Base-by-base conservation (phyloP, 495 filamentous ascomycete genomes). In the Penicillium desertorum region DNA sequence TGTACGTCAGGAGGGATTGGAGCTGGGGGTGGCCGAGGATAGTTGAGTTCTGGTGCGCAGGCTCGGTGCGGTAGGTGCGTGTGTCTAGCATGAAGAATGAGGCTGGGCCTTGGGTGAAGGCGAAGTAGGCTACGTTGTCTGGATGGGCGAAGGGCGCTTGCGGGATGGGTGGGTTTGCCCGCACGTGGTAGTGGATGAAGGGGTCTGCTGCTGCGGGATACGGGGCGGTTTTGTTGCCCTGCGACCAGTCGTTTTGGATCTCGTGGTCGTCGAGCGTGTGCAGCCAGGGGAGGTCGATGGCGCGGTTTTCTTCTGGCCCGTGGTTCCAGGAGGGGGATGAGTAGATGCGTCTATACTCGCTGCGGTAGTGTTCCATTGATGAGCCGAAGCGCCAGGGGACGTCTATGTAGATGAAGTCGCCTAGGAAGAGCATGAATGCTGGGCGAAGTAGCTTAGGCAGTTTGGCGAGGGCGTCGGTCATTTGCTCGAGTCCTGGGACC, bases 391-490 rank as follows among this genome's bases (percentile, higher is more conserved):
- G 85, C 29, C 82, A 78, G 0, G 94, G 94, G 0, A 97, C 91
- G 57, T 98, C 94, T 59, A 95, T 86, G 68, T 98, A 98, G 68
- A 98, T 96, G 69, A 97, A 98, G 67, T 98, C 94, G n/a, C 93
- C 94, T 0, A 98, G 84, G 78, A 98, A 98, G 23, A 98, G 81
- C 92, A 98, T 97, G 62, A 98, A 98, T 0, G 90, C 81, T 14
- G 77, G 76, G 17, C 69, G 71, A 23, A 83, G 76, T 5, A 93
- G 73, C 5, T 72, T 66, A 2, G 87, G 85, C 5, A 94, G 70
- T 46, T 83, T 81, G 19, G 84, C 82, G 14, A 90, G 70, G 32
- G 71, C 71, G 6, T 72, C 49, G 0, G 75, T 73, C 64, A 93
- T 77, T 57, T 88, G 77, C 56, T 82, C 80, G 61, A 98, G 79